Evolutionary conservation across 2,329 filamentous ascomycete species (phyloP).

Genomic region (Arthrobotrys sinensis): DNA sequence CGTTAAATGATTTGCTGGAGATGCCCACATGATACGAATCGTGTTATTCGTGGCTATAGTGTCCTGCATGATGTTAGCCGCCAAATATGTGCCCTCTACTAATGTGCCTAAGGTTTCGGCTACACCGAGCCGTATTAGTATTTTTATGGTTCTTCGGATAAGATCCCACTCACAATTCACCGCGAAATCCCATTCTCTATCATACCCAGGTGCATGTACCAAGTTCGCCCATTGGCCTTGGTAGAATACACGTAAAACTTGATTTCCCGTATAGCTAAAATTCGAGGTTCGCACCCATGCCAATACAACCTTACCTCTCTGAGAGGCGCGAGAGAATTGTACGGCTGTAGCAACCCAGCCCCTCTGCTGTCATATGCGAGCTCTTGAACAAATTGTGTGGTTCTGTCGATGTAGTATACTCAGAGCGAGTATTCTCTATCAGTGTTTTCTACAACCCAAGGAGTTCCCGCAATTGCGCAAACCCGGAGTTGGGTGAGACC

Average conservation of each 20-base stretch:
- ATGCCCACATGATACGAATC: slow-evolving; percentile 42
- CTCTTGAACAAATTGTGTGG: slow-evolving; percentile 44
- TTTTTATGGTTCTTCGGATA: neutral
- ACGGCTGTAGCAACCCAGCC: slow-evolving; percentile 30
- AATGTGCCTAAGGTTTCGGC: slow-evolving; percentile 39
- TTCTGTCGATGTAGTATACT: slow-evolving; percentile 42
- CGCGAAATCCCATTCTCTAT: slow-evolving; percentile 34
- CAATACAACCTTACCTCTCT: slow-evolving; percentile 36
- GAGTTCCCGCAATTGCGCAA: slow-evolving; percentile 48
- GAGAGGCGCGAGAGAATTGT: slow-evolving; percentile 17
- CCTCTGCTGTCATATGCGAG: slow-evolving; percentile 29
- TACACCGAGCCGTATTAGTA: neutral
- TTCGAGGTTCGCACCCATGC: slow-evolving; percentile 47
- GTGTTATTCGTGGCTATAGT: slow-evolving; percentile 46
- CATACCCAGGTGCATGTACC: slow-evolving; percentile 34
- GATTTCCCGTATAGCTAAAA: slow-evolving; percentile 40
- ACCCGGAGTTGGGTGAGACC: slow-evolving; percentile 29
- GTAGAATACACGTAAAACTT: slow-evolving; percentile 48
- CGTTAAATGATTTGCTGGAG: slow-evolving; percentile 30
- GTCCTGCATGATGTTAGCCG: slow-evolving; percentile 41
- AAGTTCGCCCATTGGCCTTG: slow-evolving; percentile 49
- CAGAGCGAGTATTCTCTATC: slow-evolving; percentile 16
- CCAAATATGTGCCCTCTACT: slow-evolving; percentile 39
- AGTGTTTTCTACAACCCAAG: slow-evolving; percentile 22
- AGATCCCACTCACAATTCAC: slow-evolving; percentile 34